Evolutionary conservation across 192 early-diverging fungal species (phyloP), one percentile per base, ranked within the genome.

Genomic region (Linnemannia schmuckeri): DNA sequence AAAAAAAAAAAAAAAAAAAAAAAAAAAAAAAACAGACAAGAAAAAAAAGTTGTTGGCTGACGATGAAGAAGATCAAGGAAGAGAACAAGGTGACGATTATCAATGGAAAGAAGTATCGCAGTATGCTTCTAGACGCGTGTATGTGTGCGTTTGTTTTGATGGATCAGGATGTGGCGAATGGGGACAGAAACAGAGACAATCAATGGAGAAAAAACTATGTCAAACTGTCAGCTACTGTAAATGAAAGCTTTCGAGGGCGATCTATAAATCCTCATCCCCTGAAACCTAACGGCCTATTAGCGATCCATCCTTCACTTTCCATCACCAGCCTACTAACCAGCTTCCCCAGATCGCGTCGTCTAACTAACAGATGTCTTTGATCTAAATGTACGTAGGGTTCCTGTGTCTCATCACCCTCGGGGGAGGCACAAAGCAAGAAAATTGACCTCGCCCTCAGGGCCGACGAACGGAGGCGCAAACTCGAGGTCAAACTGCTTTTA

Each of bases 401-500:
- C 54, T 86, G 84, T 73, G 76, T 86, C n/a, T 86, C 84, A 35
- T 47, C 79, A 68, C 77, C 68, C 38, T 47, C 73, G 3, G 75
- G 73, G 68, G 84, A 86, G 33, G 55, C 54, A 18, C 84, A 86
- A 42, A 88, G 82, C 42, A 80, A 68, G 33, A 72, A 72, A 68
- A 88, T 88, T 30, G 88, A 88, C 47, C 33, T 40, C 6, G 82
- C 80, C 22, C 78, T 88, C 66, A 88, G 42, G 41, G 78, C 75
- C 9, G 88, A 83, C 49, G 82, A 81, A 44, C 61, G 76, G 38
- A 72, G 55, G 40, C 82, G 79, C 27, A 79, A 81, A 47, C 66
- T 78, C 35, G 88, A 88, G 38, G 88, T 88, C 74, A 88, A 88
- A 33, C 57, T 88, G 20, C 78, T 88, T 20, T 57, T 88, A 41